phyloP scores from a whole-genome alignment of 2,329 filamentous ascomycete species.

The Akanthomyces muscarius region DNA sequence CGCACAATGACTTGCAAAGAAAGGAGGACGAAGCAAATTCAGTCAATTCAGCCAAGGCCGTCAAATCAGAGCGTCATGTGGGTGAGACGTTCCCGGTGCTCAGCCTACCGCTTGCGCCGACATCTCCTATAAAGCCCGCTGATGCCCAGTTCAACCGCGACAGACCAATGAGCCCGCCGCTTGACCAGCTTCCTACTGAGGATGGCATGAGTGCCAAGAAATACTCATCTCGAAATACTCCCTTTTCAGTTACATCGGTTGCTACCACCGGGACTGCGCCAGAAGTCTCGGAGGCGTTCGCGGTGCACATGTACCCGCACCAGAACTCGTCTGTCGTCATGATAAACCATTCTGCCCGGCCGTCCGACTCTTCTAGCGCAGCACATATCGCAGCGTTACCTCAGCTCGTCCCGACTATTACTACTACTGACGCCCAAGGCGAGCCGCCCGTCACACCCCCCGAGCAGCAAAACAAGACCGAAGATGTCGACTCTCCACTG shows the following conservation, averaged over 20 bases:
- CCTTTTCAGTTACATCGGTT: slow-evolving; percentile 58
- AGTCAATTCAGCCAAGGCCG: slow-evolving; percentile 14
- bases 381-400: slow-evolving; percentile 25
- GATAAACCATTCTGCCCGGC: slow-evolving; percentile 52
- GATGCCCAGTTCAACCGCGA: slow-evolving; percentile 20
- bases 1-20: slow-evolving; percentile 44
- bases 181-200: slow-evolving; percentile 46
- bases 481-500: slow-evolving; percentile 58
- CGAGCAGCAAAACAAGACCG: slow-evolving; percentile 44
- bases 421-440: slow-evolving; percentile 36
- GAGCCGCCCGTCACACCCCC: slow-evolving; percentile 48
- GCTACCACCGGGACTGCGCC: slow-evolving; percentile 59
- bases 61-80: slow-evolving; percentile 23
- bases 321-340: slow-evolving; percentile 62
- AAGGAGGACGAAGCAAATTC: slow-evolving; percentile 23
- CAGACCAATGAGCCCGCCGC: slow-evolving; percentile 25
- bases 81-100: neutral
- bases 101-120: neutral
- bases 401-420: slow-evolving; percentile 33
- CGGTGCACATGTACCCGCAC: slow-evolving; percentile 59
- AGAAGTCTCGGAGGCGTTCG: slow-evolving; percentile 60
- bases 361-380: slow-evolving; percentile 41
- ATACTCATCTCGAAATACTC: slow-evolving; percentile 54
- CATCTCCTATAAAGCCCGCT: neutral
- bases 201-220: slow-evolving; percentile 51